Evolutionary conservation across 345 rosid genomes (phyloP), one percentile per base, ranked within the genome.

Genomic region (Brassica incana): DNA sequence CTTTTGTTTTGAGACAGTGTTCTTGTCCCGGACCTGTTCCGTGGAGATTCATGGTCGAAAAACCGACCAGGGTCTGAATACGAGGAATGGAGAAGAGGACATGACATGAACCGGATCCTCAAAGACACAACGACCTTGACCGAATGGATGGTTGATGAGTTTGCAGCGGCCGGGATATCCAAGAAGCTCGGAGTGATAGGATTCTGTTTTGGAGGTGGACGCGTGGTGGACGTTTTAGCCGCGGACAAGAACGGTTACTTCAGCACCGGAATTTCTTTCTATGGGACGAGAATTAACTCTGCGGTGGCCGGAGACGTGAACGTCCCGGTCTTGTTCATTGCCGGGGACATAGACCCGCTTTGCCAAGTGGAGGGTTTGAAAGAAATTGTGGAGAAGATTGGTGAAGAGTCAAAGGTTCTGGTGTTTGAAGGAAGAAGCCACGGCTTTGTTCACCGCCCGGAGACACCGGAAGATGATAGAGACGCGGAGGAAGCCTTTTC

Each of bases 191-290:
- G 91, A 25, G 18, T 90, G 10, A 85, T 92, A 52, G 97, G 99
- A 9, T 92, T 92, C 63, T 94, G 98, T 67, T 91, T 79, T n/a
- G 97, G 97, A 3, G 98, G 95, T 14, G 97, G 97, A 15, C 78
- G 88, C 6, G 90, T 90, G 11, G 77, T 92, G 2, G 97, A 92
- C 2, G 78, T 85, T 10, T 84, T 92, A 74, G 91, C 94, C 8
- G 48, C 73, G 40, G 97, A 94, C 62, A 74, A 78, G 23, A 88
- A 85, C 43, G 75, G 65, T 74, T 73, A 67, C 78, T 92, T 90
- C 45, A 89, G 93, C 20, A 72, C 71, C 5, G 98, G 93, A 5
- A 85, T 90, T 9, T 94, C 95, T 10, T 92, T 95, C 78, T 95
- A 92, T 14, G 97, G 99, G 0, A 95, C 95, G 6, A 90, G 94